These are phyloP conservation scores for Rubia peregrina DNA, from an alignment of 305 asterid species.

Conservation along the genomic window DNA sequence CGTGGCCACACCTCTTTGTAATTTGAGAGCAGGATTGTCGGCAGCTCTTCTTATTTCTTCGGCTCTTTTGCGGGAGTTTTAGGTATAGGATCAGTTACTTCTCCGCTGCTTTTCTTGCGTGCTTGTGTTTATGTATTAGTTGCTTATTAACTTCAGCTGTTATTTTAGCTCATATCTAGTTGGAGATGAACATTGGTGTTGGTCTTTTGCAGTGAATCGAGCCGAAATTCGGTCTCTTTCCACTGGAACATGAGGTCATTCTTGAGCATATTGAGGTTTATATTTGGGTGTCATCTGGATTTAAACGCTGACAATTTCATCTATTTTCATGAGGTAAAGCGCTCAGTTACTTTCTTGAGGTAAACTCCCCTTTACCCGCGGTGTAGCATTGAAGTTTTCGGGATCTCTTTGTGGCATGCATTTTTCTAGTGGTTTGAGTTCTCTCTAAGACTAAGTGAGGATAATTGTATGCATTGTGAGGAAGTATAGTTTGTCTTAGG, in stretches of 20 bases:
- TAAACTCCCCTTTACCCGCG: too few relatives aligned
- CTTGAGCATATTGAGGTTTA: constrained; percentile 40
- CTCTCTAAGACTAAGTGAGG: not conserved
- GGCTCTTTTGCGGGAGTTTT: constrained; percentile 66
- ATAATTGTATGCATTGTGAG: not conserved
- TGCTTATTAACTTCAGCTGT: too few relatives aligned
- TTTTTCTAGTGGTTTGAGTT: not conserved
- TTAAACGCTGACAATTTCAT: constrained; percentile 45
- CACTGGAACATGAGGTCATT: constrained; percentile 57
- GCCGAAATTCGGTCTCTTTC: constrained; percentile 33
- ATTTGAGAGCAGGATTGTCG: constrained; percentile 39
- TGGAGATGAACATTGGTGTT: not conserved
- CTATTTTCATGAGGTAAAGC: constrained; percentile 55
- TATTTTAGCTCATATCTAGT: too few relatives aligned
- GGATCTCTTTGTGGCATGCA: too few relatives aligned
- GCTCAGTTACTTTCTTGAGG: not conserved
- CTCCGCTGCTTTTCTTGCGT: not conserved
- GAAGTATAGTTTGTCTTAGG: not conserved
- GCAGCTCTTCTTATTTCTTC: constrained; percentile 64
- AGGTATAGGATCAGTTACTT: constrained; percentile 29
- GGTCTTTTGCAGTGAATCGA: constrained; percentile 53
- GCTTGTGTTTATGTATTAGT: not conserved
- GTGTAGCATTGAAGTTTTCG: too few relatives aligned
- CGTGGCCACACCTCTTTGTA: too few relatives aligned
- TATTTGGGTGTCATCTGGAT: constrained; percentile 54